Percentiles rank a stretch among this genome's conserved stretches.
Conservation (phyloP, 1,284 basidiomycete species). For the Marasmius tenuissimus region DNA sequence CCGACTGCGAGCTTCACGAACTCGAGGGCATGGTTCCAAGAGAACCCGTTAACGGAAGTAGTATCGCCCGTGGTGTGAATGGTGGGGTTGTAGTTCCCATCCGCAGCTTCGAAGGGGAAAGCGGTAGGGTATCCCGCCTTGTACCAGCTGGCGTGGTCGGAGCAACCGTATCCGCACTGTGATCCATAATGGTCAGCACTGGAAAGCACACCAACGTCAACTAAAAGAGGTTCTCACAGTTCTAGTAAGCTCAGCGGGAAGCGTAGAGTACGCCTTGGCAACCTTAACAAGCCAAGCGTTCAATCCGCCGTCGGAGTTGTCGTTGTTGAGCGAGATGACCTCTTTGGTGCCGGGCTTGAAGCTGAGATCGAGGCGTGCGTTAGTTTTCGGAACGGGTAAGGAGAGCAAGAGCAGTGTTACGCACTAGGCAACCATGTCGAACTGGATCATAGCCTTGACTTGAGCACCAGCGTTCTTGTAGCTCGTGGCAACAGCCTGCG, state of each 20-base stretch:
- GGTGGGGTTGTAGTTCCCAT: slow-evolving; percentile 27
- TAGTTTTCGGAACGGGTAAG: not conserved
- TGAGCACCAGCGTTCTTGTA: slow-evolving; percentile 40
- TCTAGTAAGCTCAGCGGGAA: slow-evolving; percentile 6
- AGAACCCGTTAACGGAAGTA: slow-evolving; percentile 40
- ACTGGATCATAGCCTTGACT: slow-evolving; percentile 39
- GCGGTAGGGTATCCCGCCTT: slow-evolving; percentile 15
- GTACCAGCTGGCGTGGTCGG: slow-evolving; percentile 11
- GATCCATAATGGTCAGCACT: not conserved
- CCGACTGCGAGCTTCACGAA: slow-evolving; percentile 52
- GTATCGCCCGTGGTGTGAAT: slow-evolving; percentile 49
- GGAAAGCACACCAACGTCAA: not conserved
- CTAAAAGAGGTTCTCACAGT: slow-evolving; percentile 18
- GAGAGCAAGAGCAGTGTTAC: not conserved
- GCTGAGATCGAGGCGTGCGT: not conserved
- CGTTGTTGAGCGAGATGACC: not conserved
- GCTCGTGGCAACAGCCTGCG: slow-evolving; percentile 47
- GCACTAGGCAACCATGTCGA: slow-evolving; percentile 14
- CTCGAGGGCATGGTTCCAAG: slow-evolving; percentile 39
- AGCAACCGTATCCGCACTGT: slow-evolving; percentile 12
- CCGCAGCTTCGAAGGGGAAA: slow-evolving; percentile 24
- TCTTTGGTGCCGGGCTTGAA: not conserved
- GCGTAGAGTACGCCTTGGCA: not conserved
- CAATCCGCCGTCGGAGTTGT: not conserved
- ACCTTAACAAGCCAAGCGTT: not conserved